phyloP scores from a whole-genome alignment of 2,329 filamentous ascomycete genomes.

The Fusarium stilboides region DNA sequence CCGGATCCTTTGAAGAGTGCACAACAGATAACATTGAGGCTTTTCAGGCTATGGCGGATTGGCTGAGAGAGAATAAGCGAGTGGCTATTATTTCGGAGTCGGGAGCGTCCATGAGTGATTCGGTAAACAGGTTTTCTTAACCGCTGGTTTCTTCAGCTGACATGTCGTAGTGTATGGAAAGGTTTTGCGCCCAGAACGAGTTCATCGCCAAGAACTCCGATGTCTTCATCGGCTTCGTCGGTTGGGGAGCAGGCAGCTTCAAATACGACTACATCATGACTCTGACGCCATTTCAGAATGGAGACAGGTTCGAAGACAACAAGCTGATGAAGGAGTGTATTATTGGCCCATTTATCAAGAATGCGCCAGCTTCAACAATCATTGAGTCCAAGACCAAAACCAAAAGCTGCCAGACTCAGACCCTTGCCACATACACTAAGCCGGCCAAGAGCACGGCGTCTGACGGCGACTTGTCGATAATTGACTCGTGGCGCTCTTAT shows the following conservation, averaged over 20 bases:
- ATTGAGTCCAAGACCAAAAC: no score
- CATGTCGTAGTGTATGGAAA: constrained; percentile 56
- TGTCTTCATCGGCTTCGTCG: constrained; percentile 63
- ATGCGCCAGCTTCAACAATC: constrained; percentile 5
- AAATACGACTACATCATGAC: constrained; percentile 59
- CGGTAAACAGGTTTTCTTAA: constrained; percentile 50
- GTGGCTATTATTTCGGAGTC: constrained; percentile 68
- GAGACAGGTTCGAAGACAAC: constrained; percentile 55
- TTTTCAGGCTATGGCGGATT: constrained; percentile 64
- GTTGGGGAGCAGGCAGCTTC: constrained; percentile 64
- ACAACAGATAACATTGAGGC: constrained; percentile 67
- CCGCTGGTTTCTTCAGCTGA: constrained; percentile 11
- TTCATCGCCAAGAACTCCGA: constrained; percentile 64
- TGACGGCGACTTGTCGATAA: no score
- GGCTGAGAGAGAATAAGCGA: constrained; percentile 63
- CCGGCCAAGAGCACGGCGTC: no score
- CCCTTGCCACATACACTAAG: no score
- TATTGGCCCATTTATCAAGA: constrained; percentile 54
- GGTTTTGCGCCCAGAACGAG: constrained; percentile 63
- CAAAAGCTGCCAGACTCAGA: no score
- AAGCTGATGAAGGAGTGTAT: constrained; percentile 61
- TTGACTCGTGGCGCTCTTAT: no score
- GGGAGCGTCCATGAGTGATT: constrained; percentile 61
- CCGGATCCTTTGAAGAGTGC: constrained; percentile 67
- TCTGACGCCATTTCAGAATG: constrained; percentile 56